Evolutionary conservation across 495 filamentous ascomycete genomes (phyloP).

Genomic region (Neurospora hispaniola): DNA sequence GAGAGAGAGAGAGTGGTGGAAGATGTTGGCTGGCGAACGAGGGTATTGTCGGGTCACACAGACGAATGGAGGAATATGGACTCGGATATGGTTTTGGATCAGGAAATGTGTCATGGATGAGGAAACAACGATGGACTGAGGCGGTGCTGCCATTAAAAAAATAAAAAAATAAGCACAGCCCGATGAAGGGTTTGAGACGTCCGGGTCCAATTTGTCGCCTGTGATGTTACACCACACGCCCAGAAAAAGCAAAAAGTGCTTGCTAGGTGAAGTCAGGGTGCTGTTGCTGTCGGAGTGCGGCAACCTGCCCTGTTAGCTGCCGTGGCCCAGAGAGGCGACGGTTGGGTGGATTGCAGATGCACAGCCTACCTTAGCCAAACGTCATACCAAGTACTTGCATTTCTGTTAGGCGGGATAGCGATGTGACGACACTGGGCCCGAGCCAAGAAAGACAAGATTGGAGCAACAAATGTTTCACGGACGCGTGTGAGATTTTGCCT

Average conservation of each 20-base stretch:
- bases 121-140: neutral
- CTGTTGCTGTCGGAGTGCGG: neutral
- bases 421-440: neutral
- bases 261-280: neutral
- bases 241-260: neutral
- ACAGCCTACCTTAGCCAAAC: neutral
- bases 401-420: neutral
- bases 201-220: neutral
- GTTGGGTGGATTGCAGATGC: neutral
- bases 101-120: neutral
- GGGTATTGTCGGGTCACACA: neutral
- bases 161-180: neutral
- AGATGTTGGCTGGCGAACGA: neutral
- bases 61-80: neutral
- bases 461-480: neutral
- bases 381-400: neutral
- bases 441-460: neutral
- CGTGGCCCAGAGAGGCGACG: neutral
- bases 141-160: neutral
- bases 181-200: neutral
- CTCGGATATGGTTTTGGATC: neutral
- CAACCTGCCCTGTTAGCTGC: neutral
- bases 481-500: neutral
- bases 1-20: neutral
- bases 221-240: neutral